These are phyloP conservation scores for Candida ulmi DNA, from an alignment of 805 yeast genomes.

Conservation along the genomic window DNA sequence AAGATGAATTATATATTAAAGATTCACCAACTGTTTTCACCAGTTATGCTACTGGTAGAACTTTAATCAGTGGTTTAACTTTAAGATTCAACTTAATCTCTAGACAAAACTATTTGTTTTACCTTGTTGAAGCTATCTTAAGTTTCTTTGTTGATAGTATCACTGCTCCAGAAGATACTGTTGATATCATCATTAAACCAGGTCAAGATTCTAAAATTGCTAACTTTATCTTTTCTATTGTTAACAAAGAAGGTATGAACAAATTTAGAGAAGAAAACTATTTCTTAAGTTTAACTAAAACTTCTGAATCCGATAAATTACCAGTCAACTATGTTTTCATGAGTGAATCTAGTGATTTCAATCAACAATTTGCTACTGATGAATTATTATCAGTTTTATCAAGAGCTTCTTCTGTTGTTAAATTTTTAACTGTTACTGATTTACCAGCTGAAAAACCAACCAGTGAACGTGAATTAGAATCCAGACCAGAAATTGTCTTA, in stretches of 20 bases:
- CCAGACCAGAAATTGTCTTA: conserved; percentile 46
- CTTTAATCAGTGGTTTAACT: conserved; percentile 59
- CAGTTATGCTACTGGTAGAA: conserved; percentile 86
- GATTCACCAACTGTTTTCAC: conserved; percentile 55
- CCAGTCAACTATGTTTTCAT: conserved; percentile 78
- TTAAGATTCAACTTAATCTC: conserved; percentile 62
- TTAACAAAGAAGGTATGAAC: conserved; percentile 80
- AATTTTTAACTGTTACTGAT: conserved; percentile 78
- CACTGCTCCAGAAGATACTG: conserved; percentile 51
- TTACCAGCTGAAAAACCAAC: conserved; percentile 71
- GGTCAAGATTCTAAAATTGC: conserved; percentile 29
- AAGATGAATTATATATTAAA: conserved; percentile 42
- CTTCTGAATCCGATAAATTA: conserved; percentile 63
- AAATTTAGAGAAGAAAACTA: conserved; percentile 70
- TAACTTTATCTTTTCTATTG: conserved; percentile 77
- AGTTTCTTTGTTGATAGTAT: conserved; percentile 53
- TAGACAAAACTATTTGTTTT: conserved; percentile 73
- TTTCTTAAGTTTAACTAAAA: conserved; percentile 78
- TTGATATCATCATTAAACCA: conserved; percentile 56
- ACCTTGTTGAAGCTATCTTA: conserved; percentile 57
- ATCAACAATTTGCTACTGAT: conserved; percentile 51
- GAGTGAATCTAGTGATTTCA: conserved; percentile 84
- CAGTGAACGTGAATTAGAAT: conserved; percentile 46
- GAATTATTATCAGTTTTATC: conserved; percentile 40
- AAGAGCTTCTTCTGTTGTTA: conserved; percentile 43